Evolutionary conservation across 2,329 filamentous ascomycete species (phyloP), one percentile per base, ranked within the genome.

Genomic region (Penicillium aurantiogriseum): DNA sequence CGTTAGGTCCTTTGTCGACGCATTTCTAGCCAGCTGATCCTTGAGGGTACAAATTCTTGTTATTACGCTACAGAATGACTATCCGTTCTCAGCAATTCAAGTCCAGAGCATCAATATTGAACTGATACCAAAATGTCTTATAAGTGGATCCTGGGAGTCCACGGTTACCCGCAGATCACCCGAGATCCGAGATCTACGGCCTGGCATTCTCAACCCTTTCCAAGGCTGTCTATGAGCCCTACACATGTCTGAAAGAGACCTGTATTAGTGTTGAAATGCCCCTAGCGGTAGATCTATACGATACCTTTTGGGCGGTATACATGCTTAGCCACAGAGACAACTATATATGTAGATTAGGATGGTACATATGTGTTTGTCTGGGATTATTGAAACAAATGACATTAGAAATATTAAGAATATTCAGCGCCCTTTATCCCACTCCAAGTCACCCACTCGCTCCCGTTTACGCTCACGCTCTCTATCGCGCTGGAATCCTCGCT

Each of bases 401-500:
- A 48, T 47, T 31, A 8, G 39, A 7, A 4, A n/a, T 21, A 38
- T 45, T 45, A 49, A 17, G 15, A 35, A 25, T 9, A 55, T 47
- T 51, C 56, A 60, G 35, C 56, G 61, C 35, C 64, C 61, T 51
- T 66, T 63, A 57, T 72, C 71, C 73, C 74, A 76, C 61, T 77
- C 75, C 61, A 72, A 59, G 44, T 72, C 68, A 1, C 69, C 70
- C 0, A 63, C 68, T 38, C 66, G 61, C 51, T 72, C 72, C 21
- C 63, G 66, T 63, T 74, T 75, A 54, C 73, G 61, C 55, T 77
- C 74, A n/a, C 71, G 62, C 42, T 74, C 71, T 15, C 71, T 67
- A 57, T 76, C 75, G 46, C 74, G 68, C 50, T 72, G 71, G 21
- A 74, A 69, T 55, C 85, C 86, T 60, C 83, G 81, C 62, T 83